Percentiles rank a stretch among this genome's conserved stretches.
phyloP scores from a whole-genome alignment of 108 stramenopile species.

The Skeletonema marinoi region DNA sequence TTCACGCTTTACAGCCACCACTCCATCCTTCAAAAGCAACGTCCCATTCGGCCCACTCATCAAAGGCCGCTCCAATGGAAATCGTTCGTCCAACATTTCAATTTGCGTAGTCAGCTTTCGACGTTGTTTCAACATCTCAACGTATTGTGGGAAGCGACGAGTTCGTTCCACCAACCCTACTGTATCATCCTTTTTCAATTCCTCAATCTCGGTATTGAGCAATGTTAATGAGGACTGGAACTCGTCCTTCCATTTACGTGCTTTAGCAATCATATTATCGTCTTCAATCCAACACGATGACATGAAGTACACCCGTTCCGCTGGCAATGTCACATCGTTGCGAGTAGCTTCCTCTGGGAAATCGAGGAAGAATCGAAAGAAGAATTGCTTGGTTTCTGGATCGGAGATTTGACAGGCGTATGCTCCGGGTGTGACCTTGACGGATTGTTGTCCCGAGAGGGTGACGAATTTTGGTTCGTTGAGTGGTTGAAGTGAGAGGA shows the following conservation, averaged over 20 bases:
- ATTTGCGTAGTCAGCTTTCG: background rate
- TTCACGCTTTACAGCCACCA: background rate
- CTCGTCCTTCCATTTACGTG: background rate
- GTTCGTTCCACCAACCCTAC: background rate
- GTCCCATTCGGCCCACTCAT: background rate
- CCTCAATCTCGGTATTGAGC: background rate
- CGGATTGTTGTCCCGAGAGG: background rate
- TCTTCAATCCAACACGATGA: conserved; percentile 15
- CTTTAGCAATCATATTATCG: background rate
- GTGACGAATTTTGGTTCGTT: background rate
- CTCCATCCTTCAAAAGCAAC: background rate
- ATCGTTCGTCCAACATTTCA: background rate
- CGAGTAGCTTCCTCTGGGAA: conserved; percentile 23
- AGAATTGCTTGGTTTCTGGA: conserved; percentile 14
- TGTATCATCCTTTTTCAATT: background rate
- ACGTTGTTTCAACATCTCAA: background rate
- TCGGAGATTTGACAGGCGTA: conserved; percentile 11
- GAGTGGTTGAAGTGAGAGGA: background rate
- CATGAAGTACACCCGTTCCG: conserved; percentile 34
- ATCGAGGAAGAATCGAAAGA: conserved; percentile 27
- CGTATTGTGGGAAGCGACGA: background rate
- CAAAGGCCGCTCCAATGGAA: background rate
- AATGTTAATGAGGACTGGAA: background rate
- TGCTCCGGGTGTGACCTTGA: conserved; percentile 16
- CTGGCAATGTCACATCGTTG: conserved; percentile 27